Evolutionary conservation across 2,329 filamentous ascomycete genomes (phyloP).

Genomic region (Exserohilum turcica): DNA sequence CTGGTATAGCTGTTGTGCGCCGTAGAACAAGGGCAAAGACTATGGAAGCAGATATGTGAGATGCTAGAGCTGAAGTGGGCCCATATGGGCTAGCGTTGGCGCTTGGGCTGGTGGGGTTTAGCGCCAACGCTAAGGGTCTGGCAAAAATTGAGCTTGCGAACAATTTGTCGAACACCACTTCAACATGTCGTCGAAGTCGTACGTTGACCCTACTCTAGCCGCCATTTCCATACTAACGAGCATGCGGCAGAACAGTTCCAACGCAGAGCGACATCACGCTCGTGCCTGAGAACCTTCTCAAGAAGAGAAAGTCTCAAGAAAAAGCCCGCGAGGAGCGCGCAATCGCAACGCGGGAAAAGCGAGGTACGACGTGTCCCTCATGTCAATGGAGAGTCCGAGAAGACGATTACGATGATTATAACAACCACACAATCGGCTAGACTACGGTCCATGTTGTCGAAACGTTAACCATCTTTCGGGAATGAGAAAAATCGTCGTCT

Average conservation of each 20-base stretch:
- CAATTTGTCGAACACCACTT: slow-evolving; percentile 56
- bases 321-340: slow-evolving; percentile 92
- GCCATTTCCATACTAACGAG: slow-evolving; percentile 56
- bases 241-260: slow-evolving; percentile 74
- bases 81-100: not conserved
- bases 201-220: slow-evolving; percentile 53
- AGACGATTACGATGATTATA: slow-evolving; percentile 75
- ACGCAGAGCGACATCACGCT: slow-evolving; percentile 88
- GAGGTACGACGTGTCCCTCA: slow-evolving; percentile 68
- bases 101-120: slow-evolving; percentile 8
- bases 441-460: slow-evolving; percentile 96
- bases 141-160: slow-evolving; percentile 24
- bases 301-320: slow-evolving; percentile 99
- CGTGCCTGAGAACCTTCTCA: slow-evolving; percentile 98
- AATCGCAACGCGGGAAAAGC: slow-evolving; percentile 81
- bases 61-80: not conserved
- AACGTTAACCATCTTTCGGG: slow-evolving; percentile 99
- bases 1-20: not conserved
- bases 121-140: slow-evolving; percentile 15
- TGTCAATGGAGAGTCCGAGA: slow-evolving; percentile 25
- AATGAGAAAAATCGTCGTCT: slow-evolving; percentile 67
- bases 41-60: too few species aligned
- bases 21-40: not conserved
- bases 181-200: slow-evolving; percentile 57
- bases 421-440: slow-evolving; percentile 89